Conservation (phyloP, 2,329 filamentous ascomycete species). For the Dryadomyces quercivorus region DNA sequence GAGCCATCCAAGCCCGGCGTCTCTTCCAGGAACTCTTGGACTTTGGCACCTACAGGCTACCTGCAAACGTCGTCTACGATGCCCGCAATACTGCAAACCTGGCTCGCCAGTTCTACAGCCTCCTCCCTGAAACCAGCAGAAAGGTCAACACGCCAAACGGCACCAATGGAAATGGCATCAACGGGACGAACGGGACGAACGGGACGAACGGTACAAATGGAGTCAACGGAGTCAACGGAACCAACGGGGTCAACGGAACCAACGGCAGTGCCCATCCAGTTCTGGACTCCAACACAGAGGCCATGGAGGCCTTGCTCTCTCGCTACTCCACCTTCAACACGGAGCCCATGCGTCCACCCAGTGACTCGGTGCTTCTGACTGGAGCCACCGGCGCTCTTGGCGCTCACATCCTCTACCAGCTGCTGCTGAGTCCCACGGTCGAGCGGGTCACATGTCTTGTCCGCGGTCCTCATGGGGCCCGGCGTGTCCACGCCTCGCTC, state of each 20-base stretch:
- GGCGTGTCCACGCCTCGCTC: conserved; percentile 9
- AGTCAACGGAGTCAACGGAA: too few species aligned
- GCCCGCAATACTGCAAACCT: conserved; percentile 23
- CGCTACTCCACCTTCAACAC: conserved; percentile 27
- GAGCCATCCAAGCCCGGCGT: conserved; percentile 30
- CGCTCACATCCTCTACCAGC: conserved; percentile 23
- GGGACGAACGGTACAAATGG: too few species aligned
- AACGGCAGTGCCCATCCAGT: background rate
- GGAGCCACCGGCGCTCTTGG: conserved; percentile 32
- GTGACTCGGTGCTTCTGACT: conserved; percentile 19
- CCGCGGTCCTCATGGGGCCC: conserved; percentile 5
- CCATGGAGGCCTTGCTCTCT: conserved; percentile 32
- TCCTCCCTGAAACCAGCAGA: background rate
- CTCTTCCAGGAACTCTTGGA: conserved; percentile 26
- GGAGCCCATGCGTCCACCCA: conserved; percentile 1
- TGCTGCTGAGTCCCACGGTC: conserved; percentile 23
- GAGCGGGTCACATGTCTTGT: conserved; percentile 21
- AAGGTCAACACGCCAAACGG: too few species aligned
- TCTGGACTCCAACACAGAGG: background rate
- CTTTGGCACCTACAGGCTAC: conserved; percentile 18
- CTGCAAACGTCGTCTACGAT: conserved; percentile 30
- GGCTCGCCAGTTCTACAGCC: conserved; percentile 19
- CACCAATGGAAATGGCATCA: too few species aligned
- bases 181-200: too few species aligned
- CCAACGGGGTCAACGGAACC: too few species aligned